Conservation (phyloP, 192 early-diverging fungal species). For the Umbelopsis sp. region DNA sequence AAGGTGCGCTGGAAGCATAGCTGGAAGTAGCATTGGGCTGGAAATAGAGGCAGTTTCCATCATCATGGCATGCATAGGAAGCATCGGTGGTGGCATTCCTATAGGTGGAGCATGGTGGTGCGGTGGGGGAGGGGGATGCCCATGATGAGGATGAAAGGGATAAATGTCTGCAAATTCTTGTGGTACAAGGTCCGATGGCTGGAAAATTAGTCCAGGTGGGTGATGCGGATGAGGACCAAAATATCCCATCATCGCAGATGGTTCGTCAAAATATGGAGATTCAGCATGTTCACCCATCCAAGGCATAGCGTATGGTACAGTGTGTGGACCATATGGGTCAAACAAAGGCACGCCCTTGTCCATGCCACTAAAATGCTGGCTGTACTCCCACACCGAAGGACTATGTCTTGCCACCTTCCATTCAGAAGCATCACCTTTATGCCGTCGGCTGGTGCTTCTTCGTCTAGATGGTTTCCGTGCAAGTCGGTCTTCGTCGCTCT, state of each 20-base stretch:
- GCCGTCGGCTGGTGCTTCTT: neutral
- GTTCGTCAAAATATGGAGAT: neutral
- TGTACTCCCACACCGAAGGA: neutral
- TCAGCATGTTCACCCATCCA: neutral
- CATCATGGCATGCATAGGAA: slow-evolving; percentile 10
- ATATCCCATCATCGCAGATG: neutral
- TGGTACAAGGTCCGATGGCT: neutral
- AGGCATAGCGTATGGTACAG: neutral
- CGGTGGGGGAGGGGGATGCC: neutral
- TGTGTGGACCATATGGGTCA: neutral
- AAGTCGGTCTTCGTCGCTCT: slow-evolving; percentile 2
- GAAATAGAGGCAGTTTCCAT: neutral
- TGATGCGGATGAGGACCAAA: neutral
- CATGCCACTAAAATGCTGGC: neutral
- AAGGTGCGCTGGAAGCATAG: neutral
- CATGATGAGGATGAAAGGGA: neutral
- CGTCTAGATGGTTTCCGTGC: neutral
- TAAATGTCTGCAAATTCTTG: neutral
- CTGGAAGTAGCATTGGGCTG: neutral
- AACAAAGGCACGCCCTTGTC: neutral
- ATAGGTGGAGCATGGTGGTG: neutral
- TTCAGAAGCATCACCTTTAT: neutral
- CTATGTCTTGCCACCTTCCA: neutral
- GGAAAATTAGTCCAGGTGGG: neutral
- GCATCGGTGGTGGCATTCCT: neutral